Conservation (phyloP, 108 stramenopile species). For the Skeletonema marinoi region DNA sequence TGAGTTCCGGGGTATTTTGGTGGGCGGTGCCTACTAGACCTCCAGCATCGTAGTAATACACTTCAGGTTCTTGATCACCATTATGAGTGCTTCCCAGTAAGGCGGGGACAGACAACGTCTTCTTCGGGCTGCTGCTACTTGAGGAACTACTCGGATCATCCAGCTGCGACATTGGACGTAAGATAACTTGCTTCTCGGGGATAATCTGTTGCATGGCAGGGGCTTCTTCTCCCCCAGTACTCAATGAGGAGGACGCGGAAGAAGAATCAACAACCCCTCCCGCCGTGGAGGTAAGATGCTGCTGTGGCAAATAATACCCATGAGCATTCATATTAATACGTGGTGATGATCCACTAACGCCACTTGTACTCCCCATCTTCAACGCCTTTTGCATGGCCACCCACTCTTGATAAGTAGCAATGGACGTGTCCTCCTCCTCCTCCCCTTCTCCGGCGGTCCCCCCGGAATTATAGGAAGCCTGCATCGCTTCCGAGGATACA, state of each 20-base stretch:
- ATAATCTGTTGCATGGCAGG: not conserved
- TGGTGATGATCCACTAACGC: not conserved
- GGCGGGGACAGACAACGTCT: not conserved
- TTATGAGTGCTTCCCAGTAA: not conserved
- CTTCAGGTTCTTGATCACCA: not conserved
- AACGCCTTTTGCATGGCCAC: not conserved
- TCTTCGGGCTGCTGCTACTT: not conserved
- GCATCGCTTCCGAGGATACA: not conserved
- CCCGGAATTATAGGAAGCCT: not conserved
- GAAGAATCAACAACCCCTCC: not conserved
- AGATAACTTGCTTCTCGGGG: constrained; percentile 21
- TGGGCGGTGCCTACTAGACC: not conserved
- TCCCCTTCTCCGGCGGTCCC: not conserved
- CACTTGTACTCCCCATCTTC: not conserved
- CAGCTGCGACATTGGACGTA: constrained; percentile 13
- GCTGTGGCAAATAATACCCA: not conserved
- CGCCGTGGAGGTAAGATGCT: not conserved
- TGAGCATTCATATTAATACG: constrained; percentile 1
- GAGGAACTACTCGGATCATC: not conserved
- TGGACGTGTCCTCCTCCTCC: not conserved
- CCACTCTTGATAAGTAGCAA: not conserved
- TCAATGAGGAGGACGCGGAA: not conserved
- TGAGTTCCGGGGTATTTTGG: constrained; percentile 26
- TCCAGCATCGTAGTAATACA: constrained; percentile 44
- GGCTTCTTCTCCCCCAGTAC: not conserved